phyloP scores from a whole-genome alignment of 2,329 filamentous ascomycete genomes.

The Ophiognomonia clavigignenti-juglandacearum region DNA sequence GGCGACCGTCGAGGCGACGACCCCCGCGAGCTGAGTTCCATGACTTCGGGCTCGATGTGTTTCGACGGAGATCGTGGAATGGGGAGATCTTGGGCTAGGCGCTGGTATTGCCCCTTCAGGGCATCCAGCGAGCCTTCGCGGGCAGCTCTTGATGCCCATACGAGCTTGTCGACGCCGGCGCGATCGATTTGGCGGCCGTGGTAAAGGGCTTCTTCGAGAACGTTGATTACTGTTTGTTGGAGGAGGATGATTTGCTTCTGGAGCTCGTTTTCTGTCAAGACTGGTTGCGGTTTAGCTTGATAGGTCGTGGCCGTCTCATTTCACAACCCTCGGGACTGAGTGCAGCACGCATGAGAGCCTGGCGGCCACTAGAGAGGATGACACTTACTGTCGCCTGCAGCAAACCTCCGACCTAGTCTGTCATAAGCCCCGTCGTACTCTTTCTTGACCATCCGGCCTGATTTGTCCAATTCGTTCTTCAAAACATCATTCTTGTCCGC shows the following conservation, averaged over 20 bases:
- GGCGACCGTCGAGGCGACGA: conserved; percentile 5
- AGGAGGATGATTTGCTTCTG: conserved; percentile 33
- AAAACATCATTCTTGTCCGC: conserved; percentile 20
- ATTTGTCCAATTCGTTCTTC: conserved; percentile 24
- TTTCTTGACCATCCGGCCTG: conserved; percentile 27
- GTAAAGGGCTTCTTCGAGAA: conserved; percentile 31
- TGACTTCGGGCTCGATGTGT: conserved; percentile 16
- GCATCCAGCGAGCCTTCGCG: conserved; percentile 30
- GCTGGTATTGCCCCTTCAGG: conserved; percentile 29
- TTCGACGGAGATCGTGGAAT: conserved; percentile 10
- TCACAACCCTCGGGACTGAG: too few relatives aligned
- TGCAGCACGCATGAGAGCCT: too few relatives aligned
- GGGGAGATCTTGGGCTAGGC: conserved; percentile 20
- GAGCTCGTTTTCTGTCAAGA: conserved; percentile 29
- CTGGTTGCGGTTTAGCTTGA: conserved; percentile 6
- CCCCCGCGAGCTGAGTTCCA: conserved; percentile 14
- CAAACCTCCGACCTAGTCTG: conserved; percentile 28
- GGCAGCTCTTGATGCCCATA: conserved; percentile 29
- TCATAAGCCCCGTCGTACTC: conserved; percentile 30
- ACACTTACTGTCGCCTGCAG: conserved; percentile 27
- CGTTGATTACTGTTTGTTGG: conserved; percentile 31
- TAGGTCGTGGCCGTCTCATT: neutral
- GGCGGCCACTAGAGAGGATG: neutral
- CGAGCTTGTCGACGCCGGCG: conserved; percentile 22
- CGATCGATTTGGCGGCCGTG: conserved; percentile 25